Conservation (phyloP, 257 asterid genomes). For the Rehmannia glutinosa region DNA sequence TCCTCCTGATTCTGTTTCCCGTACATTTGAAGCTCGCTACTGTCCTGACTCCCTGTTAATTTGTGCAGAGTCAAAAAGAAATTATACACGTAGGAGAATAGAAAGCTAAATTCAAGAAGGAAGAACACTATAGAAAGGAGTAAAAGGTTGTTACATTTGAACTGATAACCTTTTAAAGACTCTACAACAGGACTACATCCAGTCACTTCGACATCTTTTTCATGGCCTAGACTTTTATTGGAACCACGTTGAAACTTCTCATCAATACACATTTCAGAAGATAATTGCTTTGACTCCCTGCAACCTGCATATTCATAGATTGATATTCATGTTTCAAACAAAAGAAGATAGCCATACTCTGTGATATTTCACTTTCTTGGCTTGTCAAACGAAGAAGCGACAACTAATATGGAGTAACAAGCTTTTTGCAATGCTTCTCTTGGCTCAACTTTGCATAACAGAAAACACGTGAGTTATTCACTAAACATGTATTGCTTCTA, state of each 20-base stretch:
- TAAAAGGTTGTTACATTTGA: slow-evolving; percentile 11
- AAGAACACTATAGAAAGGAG: slow-evolving; percentile 15
- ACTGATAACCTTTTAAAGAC: slow-evolving; percentile 42
- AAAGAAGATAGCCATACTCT: slow-evolving; percentile 7
- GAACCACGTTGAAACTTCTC: slow-evolving; percentile 27
- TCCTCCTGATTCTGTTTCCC: slow-evolving; percentile 50
- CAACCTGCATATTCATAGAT: slow-evolving; percentile 38
- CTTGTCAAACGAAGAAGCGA: too few relatives aligned
- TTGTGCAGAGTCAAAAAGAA: slow-evolving; percentile 18
- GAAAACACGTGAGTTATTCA: too few relatives aligned
- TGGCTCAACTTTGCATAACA: too few relatives aligned
- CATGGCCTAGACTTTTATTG: slow-evolving; percentile 26
- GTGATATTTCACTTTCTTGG: slow-evolving; percentile 13
- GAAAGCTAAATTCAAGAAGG: slow-evolving; percentile 12
- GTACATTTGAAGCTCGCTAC: slow-evolving; percentile 33
- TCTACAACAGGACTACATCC: slow-evolving; percentile 33
- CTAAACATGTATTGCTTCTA: too few relatives aligned
- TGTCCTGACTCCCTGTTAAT: slow-evolving; percentile 44
- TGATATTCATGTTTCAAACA: slow-evolving; percentile 16
- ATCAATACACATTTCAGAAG: slow-evolving; percentile 29
- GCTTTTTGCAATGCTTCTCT: too few relatives aligned
- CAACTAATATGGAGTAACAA: too few relatives aligned
- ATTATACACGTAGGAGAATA: slow-evolving; percentile 7
- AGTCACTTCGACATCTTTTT: slow-evolving; percentile 36
- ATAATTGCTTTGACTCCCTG: slow-evolving; percentile 32